A percentile compares a stretch with the other conserved stretches of the same genome.
These are phyloP conservation scores for Medicago truncatula DNA, from an alignment of 306 rosid species.

Conservation along the genomic window MtrunA17r5.0-ANR NC_053049.1:5137501-5138000, in stretches of 20 bases:
- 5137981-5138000: background rate
- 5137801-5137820: constrained; percentile 94
- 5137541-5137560: no score
- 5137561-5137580: no score
- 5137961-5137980: constrained; percentile 2
- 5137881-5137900: constrained; percentile 19
- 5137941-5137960: constrained; percentile 19
- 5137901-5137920: background rate
- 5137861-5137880: constrained; percentile 61
- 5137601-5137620: constrained; percentile 2
- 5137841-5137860: constrained; percentile 97
- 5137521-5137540: no score
- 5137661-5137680: background rate
- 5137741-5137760: constrained; percentile 77
- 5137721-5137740: constrained; percentile 95
- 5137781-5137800: constrained; percentile 93
- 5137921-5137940: constrained; percentile 22
- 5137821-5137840: constrained; percentile 96
- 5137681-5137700: background rate
- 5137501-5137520: no score
- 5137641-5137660: background rate
- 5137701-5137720: constrained; percentile 57
- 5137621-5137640: constrained; percentile 8
- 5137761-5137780: constrained; percentile 85
- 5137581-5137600: background rate